Conservation (phyloP, 441 rosid genomes). For the Croton laevigatus region DNA sequence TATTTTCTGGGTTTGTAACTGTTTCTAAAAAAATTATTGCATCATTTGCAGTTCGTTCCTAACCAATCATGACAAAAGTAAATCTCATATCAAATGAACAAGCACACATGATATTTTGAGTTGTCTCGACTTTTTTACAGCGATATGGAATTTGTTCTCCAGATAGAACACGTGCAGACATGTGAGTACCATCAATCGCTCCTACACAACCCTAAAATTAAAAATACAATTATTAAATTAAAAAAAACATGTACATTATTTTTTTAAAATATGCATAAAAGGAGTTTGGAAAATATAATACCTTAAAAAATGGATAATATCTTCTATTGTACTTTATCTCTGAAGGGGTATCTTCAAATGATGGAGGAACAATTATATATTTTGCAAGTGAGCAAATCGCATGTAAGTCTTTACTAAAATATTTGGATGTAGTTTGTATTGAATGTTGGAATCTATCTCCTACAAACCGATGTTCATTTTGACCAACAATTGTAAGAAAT, state of each 20-base stretch:
- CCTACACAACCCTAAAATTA: background rate
- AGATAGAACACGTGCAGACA: background rate
- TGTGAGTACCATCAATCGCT: background rate
- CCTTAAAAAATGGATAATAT: background rate
- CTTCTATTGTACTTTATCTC: background rate
- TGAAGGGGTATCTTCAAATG: background rate
- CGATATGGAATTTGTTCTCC: background rate
- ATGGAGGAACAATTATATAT: background rate
- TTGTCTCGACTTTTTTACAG: background rate
- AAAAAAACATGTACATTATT: background rate
- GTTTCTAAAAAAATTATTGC: too few species aligned
- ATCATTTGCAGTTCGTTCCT: background rate
- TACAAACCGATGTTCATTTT: background rate
- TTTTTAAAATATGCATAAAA: background rate
- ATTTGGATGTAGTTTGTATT: background rate
- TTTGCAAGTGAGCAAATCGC: background rate
- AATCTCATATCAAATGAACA: slow-evolving; percentile 11
- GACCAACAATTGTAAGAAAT: background rate
- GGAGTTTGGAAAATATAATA: background rate
- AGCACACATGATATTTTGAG: background rate
- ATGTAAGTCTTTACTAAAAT: background rate
- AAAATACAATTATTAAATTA: background rate
- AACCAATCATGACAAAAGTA: background rate
- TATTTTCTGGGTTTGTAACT: background rate
- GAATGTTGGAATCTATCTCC: background rate